These are phyloP conservation scores for Pichia sp. DNA, from an alignment of 1,139 yeast genomes.

Conservation along the genomic window DNA sequence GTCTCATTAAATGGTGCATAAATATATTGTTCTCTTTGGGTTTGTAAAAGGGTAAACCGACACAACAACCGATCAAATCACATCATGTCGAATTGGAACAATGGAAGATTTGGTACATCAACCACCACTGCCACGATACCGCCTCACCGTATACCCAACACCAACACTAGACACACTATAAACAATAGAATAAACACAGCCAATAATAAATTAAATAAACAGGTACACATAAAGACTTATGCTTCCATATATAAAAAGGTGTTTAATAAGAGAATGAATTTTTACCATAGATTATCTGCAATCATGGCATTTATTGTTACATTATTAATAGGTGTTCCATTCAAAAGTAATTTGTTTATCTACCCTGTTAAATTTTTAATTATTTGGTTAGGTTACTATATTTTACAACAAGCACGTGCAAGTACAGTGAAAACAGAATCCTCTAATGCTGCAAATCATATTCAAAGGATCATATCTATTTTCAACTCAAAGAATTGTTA, in stretches of 20 bases:
- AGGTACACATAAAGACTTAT: constrained; percentile 2
- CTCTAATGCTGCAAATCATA: constrained; percentile 44
- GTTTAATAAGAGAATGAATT: constrained; percentile 24
- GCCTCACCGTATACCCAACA: no score
- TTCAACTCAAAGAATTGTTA: constrained; percentile 39
- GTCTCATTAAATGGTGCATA: no score
- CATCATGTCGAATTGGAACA: neutral
- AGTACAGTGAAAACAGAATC: constrained; percentile 47
- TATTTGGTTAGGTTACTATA: constrained; percentile 33
- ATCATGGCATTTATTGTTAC: constrained; percentile 31
- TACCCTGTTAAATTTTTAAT: constrained; percentile 30
- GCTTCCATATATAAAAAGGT: constrained; percentile 16
- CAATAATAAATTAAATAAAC: neutral
- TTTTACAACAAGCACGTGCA: constrained; percentile 46
- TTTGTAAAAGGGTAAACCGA: no score
- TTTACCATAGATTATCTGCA: constrained; percentile 31
- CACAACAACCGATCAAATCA: neutral
- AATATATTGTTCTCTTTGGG: no score
- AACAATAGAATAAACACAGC: neutral
- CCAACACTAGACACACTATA: neutral
- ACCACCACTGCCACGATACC: neutral
- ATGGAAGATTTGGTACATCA: neutral
- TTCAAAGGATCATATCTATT: constrained; percentile 43
- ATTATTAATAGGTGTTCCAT: constrained; percentile 17
- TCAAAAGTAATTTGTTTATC: constrained; percentile 19